These are phyloP conservation scores for Cryptococcus sp. DNA, from an alignment of 1,284 basidiomycete species.

Conservation along the genomic window DNA sequence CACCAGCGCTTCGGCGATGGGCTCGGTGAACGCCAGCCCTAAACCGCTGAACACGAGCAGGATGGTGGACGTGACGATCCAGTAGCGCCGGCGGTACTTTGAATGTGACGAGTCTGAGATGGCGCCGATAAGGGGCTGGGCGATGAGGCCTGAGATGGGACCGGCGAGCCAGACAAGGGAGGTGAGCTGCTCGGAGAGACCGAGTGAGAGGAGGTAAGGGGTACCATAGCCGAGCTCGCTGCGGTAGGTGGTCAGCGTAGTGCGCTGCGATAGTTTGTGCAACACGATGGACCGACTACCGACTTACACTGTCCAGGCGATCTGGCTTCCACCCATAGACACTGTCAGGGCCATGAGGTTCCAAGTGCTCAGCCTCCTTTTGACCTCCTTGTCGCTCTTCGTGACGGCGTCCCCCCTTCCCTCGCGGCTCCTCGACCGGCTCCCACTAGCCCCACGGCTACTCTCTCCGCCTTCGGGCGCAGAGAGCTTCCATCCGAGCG, in stretches of 20 bases:
- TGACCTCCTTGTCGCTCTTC: constrained; percentile 19
- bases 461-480: constrained; percentile 4
- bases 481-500: constrained; percentile 6
- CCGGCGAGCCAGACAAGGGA: constrained; percentile 96
- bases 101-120: constrained; percentile 89
- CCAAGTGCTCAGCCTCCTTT: constrained; percentile 37
- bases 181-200: constrained; percentile 84
- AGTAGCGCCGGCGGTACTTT: constrained; percentile 81
- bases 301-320: constrained; percentile 41
- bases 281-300: background rate
- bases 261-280: background rate
- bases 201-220: constrained; percentile 83
- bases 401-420: constrained; percentile 6
- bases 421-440: constrained; percentile 9
- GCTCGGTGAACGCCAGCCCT: constrained; percentile 76
- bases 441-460: constrained; percentile 11
- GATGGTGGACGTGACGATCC: constrained; percentile 79
- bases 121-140: constrained; percentile 92
- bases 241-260: constrained; percentile 9
- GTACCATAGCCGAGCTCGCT: constrained; percentile 74
- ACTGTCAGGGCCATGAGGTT: constrained; percentile 54
- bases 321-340: constrained; percentile 70
- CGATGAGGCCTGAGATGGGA: constrained; percentile 76
- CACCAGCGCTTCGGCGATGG: constrained; percentile 69
- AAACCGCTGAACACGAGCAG: constrained; percentile 57